Evolutionary conservation across 345 rosid genomes (phyloP).

Genomic region (Combretum micranthum): DNA sequence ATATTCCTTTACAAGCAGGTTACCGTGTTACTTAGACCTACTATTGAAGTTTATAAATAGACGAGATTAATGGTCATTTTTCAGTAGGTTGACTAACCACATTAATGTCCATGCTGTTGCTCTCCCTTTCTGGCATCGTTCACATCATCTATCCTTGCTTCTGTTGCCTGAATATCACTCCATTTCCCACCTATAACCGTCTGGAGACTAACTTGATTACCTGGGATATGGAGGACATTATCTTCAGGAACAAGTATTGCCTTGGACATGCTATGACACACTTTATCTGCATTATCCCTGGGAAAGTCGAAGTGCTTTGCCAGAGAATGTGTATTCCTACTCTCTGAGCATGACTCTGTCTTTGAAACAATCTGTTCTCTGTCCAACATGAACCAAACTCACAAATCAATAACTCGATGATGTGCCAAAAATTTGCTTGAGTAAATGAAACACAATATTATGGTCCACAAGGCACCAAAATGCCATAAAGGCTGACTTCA

Average conservation of each 20-base stretch:
- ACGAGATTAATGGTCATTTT: conserved; percentile 18
- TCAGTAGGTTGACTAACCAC: conserved; percentile 37
- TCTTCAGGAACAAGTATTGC: conserved; percentile 35
- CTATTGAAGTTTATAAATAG: not conserved
- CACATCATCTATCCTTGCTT: conserved; percentile 61
- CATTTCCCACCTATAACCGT: conserved; percentile 56
- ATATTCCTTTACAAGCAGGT: too few relatives aligned
- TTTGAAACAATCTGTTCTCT: conserved; percentile 66
- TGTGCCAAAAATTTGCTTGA: too few relatives aligned
- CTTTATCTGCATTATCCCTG: conserved; percentile 70
- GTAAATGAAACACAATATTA: too few relatives aligned
- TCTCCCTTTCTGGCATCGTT: conserved; percentile 52
- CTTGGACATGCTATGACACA: conserved; percentile 63
- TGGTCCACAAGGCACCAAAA: too few relatives aligned
- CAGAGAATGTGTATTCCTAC: not conserved
- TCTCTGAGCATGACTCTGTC: conserved; percentile 36
- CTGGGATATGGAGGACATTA: conserved; percentile 48
- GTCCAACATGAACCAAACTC: conserved; percentile 8
- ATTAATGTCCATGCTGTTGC: conserved; percentile 62
- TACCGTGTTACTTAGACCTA: not conserved
- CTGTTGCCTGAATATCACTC: conserved; percentile 92
- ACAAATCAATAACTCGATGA: too few relatives aligned
- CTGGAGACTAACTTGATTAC: conserved; percentile 43
- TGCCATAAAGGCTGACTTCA: too few relatives aligned
- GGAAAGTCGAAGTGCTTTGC: conserved; percentile 51